A percentile compares a stretch with the other conserved stretches of the same genome.
phyloP scores from a whole-genome alignment of 2,329 filamentous ascomycete genomes.

The Diaporthe sp. region DNA sequence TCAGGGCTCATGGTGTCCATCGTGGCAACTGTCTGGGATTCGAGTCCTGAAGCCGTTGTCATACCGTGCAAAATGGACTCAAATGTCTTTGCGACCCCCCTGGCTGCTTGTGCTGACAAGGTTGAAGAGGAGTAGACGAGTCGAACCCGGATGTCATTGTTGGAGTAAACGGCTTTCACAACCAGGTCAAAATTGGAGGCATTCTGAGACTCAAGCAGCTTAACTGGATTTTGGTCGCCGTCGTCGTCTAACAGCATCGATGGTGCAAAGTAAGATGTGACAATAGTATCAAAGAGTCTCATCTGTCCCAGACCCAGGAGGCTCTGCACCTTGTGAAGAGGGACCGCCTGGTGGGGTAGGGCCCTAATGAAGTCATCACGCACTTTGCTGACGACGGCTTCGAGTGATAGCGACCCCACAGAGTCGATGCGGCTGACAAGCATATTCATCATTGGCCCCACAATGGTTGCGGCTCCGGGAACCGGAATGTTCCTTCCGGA shows the following conservation, averaged over 20 bases:
- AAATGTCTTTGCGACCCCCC: background rate
- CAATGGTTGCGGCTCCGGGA: background rate
- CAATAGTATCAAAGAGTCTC: background rate
- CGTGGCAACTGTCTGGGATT: background rate
- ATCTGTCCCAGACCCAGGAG: background rate
- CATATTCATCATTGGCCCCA: constrained; percentile 51
- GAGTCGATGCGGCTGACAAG: constrained; percentile 48
- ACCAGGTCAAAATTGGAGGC: background rate
- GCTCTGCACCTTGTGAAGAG: background rate
- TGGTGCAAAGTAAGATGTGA: background rate
- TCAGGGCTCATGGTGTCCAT: background rate
- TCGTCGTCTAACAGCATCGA: background rate
- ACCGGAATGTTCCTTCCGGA: constrained; percentile 17
- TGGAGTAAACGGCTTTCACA: background rate
- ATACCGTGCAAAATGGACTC: background rate
- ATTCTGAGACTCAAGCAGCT: background rate
- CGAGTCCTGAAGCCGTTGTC: background rate
- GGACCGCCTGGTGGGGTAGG: background rate
- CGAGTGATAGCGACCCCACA: constrained; percentile 57
- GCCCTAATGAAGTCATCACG: background rate
- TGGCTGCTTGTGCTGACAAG: background rate
- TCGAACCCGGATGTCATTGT: background rate
- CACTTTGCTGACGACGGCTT: background rate
- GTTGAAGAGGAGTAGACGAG: background rate
- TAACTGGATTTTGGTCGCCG: background rate